Base-by-base conservation (phyloP, 768 basidiomycete genomes). In the Boletus rubropictus region DNA sequence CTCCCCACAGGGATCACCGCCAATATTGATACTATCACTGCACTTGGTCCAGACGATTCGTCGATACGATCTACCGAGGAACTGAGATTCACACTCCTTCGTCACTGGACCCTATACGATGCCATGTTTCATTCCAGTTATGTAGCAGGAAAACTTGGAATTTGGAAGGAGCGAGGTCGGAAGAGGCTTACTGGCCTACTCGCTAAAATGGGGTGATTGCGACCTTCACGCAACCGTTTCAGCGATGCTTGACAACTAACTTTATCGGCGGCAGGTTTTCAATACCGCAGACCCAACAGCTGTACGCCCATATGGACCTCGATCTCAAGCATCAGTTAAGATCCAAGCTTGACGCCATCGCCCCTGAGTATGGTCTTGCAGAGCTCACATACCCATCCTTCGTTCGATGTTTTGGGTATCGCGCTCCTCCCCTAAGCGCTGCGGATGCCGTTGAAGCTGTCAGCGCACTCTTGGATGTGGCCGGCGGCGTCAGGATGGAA, bases 61-160 rank as follows among this genome's bases (percentile, higher is more conserved):
- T 81, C 84, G 25, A 81, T 99, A 53, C 80, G 89, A 32, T 74
- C 84, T 33, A 83, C 81, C 27, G 91, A 94, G 42, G 96, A 99
- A 66, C 72, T 98, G 44, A 78, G 96, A 21, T 98, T 99, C 65
- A 93, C 85, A 69, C 77, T 97, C 44, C 93, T 94, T 63, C 78
- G 95, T 47, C 96, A 98, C 69, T 99, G 96, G 96, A 97, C 87
- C 25, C 69, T 99, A 38, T 98, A 97, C 62, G 96, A 99, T 60
- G 84, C 94, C 10, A 98, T 99, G 96, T 84, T 85, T 58, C 95
- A 99, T 65, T 96, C 93, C 3, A 89, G 88, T 48, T 99, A 98
- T 59, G 86, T 99, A 15, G 94, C 93, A 7, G 86, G 89, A 42
- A 92, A 91, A 65, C 76, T 99, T 49, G 93, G 92, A 3, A 89